phyloP scores from a whole-genome alignment of 139 green algal species.

The Coelastrella sp. region DNA sequence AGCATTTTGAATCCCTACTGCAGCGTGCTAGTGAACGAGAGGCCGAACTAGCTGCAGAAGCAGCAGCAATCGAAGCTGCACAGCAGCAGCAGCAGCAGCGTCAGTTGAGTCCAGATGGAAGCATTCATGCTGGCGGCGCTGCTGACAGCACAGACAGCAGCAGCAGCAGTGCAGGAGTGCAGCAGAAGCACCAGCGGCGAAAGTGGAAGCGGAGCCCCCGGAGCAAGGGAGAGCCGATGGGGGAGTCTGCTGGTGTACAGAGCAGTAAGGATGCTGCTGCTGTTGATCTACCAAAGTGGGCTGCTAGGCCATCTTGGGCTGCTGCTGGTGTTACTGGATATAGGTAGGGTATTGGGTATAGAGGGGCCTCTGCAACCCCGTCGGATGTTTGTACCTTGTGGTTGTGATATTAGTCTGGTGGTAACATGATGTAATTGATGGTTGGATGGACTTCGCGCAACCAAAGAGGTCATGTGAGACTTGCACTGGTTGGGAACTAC shows the following conservation, averaged over 20 bases:
- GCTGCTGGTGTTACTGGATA: constrained; percentile 21
- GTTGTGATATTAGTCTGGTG: too few species aligned
- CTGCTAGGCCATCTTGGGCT: constrained; percentile 1
- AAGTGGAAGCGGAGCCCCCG: not conserved
- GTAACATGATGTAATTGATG: too few species aligned
- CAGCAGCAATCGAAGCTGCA: not conserved
- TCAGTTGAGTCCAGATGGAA: not conserved
- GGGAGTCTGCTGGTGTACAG: not conserved
- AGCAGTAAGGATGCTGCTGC: not conserved
- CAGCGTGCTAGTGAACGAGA: too few species aligned
- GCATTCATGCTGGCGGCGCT: not conserved
- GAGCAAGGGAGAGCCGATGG: not conserved
- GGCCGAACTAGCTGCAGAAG: not conserved
- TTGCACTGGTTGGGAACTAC: too few species aligned
- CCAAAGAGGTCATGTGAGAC: too few species aligned
- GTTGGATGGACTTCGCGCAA: too few species aligned
- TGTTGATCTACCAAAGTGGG: not conserved
- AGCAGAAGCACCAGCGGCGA: not conserved
- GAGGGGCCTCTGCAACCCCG: too few species aligned
- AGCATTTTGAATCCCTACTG: too few species aligned
- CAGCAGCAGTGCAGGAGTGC: not conserved
- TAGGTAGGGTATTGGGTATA: not conserved
- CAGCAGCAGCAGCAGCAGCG: not conserved
- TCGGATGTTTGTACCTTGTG: too few species aligned
- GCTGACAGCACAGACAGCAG: not conserved